phyloP scores from a whole-genome alignment of 2,329 filamentous ascomycete species.

The Annulohypoxylon truncatum region DNA sequence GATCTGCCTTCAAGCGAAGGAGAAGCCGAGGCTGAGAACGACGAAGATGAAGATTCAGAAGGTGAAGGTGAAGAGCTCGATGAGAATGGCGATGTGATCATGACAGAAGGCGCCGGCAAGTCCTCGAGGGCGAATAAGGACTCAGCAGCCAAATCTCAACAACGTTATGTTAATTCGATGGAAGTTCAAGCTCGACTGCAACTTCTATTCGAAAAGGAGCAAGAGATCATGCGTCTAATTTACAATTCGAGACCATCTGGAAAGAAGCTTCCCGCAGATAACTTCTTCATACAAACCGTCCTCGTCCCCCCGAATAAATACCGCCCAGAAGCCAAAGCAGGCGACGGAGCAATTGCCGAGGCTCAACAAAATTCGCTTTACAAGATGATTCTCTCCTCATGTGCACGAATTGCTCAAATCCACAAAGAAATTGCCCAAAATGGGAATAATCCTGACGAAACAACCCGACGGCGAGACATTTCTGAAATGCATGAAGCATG shows the following conservation, averaged over 20 bases:
- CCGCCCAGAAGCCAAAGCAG: constrained; percentile 85
- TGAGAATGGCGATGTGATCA: constrained; percentile 68
- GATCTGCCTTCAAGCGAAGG: constrained; percentile 61
- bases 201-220: constrained; percentile 87
- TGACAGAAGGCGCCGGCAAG: constrained; percentile 58
- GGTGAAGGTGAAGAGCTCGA: constrained; percentile 61
- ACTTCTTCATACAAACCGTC: constrained; percentile 92
- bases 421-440: constrained; percentile 72
- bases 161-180: constrained; percentile 83
- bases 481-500: constrained; percentile 84
- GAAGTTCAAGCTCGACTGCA: constrained; percentile 84
- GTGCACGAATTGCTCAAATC: constrained; percentile 78
- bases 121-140: constrained; percentile 52
- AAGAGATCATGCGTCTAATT: constrained; percentile 83
- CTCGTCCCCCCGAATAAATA: constrained; percentile 93
- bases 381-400: constrained; percentile 82
- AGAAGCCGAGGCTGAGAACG: constrained; percentile 56
- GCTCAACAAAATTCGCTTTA: constrained; percentile 89
- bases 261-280: constrained; percentile 78
- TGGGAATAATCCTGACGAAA: constrained; percentile 49
- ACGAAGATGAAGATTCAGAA: constrained; percentile 58
- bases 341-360: constrained; percentile 84
- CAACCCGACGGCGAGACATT: constrained; percentile 70
- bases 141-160: constrained; percentile 55
- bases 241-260: constrained; percentile 79